Evolutionary conservation across 2,329 filamentous ascomycete genomes (phyloP).

Genomic region (Xylariaceae sp.): DNA sequence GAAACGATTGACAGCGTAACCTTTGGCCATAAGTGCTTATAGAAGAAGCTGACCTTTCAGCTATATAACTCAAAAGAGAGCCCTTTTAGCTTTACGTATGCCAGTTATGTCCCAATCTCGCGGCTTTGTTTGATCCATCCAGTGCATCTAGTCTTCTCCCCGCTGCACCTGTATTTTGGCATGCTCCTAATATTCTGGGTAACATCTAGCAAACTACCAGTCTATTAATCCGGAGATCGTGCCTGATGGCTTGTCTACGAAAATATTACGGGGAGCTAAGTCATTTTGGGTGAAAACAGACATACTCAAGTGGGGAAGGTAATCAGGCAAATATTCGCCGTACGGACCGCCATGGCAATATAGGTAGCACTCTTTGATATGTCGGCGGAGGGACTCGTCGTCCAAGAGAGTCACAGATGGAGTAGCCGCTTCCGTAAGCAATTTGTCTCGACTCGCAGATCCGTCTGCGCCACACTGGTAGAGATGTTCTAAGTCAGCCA

Average conservation of each 20-base stretch:
- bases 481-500: not conserved
- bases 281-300: constrained; percentile 6
- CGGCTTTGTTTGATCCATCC: constrained; percentile 8
- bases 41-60: too few species aligned
- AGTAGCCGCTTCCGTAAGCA: not conserved
- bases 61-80: too few species aligned
- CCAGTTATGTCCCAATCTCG: constrained; percentile 3
- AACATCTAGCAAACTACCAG: constrained; percentile 9
- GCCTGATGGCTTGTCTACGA: not conserved
- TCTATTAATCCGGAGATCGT: not conserved
- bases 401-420: not conserved
- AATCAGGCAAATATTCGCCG: not conserved
- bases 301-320: not conserved
- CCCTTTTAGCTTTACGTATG: constrained; percentile 5
- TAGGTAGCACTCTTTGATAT: constrained; percentile 5
- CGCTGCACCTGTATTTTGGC: constrained; percentile 1
- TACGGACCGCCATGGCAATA: not conserved
- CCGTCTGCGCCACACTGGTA: constrained; percentile 11
- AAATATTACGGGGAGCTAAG: not conserved
- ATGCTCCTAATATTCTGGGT: constrained; percentile 11
- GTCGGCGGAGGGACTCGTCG: not conserved
- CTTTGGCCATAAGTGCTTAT: too few species aligned
- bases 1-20: too few species aligned
- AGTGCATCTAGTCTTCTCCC: not conserved
- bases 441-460: not conserved